Percentiles rank a stretch among this genome's conserved stretches.
Conservation (phyloP, 176 grass and related monocot species). For the Oryza rufipogon region DNA sequence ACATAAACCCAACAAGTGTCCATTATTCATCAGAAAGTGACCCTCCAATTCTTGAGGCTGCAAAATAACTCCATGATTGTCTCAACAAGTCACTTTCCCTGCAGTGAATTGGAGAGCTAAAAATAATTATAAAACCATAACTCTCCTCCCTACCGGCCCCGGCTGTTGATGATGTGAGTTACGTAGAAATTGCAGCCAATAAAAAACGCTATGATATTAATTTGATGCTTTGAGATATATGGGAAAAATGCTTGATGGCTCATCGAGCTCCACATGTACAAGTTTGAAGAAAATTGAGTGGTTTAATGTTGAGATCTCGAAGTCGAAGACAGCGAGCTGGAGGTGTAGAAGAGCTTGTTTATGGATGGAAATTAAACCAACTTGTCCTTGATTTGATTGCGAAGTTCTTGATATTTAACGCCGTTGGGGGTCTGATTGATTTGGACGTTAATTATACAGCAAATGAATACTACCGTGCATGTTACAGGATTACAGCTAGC, state of each 20-base stretch:
- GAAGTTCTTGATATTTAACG: constrained; percentile 15
- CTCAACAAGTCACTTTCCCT: constrained; percentile 27
- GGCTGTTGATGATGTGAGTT: not conserved
- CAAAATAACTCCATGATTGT: constrained; percentile 37
- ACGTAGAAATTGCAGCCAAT: constrained; percentile 12
- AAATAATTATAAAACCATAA: not conserved
- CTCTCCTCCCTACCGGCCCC: not conserved
- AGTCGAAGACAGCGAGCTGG: not conserved
- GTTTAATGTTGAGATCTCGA: constrained; percentile 16
- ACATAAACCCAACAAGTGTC: not conserved
- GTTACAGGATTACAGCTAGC: not conserved
- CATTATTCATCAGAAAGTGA: constrained; percentile 24
- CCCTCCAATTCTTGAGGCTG: not conserved
- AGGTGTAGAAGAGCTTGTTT: not conserved
- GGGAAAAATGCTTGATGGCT: too few relatives aligned
- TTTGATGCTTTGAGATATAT: not conserved
- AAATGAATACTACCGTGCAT: not conserved
- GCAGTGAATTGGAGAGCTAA: constrained; percentile 32
- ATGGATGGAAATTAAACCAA: not conserved
- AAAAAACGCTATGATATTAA: not conserved
- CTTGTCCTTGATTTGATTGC: constrained; percentile 3
- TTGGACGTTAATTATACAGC: not conserved
- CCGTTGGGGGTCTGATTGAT: not conserved
- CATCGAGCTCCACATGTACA: constrained; percentile 23
- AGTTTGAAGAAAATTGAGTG: not conserved